phyloP scores from a whole-genome alignment of 441 rosid genomes.

The Erodium chrysanthum region DNA sequence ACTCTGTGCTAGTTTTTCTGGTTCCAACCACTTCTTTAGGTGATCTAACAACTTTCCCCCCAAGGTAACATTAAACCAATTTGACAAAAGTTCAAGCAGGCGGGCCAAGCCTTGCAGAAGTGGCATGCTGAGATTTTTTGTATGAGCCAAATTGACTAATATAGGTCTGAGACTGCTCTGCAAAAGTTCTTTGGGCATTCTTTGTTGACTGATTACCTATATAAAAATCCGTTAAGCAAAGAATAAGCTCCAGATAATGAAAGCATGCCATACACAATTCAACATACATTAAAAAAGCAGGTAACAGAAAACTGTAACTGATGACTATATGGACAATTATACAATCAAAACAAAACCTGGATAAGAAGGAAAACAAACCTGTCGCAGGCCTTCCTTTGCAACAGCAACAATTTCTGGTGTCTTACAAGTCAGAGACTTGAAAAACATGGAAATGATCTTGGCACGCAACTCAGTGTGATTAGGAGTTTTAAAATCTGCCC shows the following conservation, averaged over 20 bases:
- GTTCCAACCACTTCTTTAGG: conserved; percentile 98
- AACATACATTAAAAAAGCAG: not conserved
- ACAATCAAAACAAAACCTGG: not conserved
- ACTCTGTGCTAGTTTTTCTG: conserved; percentile 91
- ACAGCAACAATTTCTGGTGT: conserved; percentile 95
- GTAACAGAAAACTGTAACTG: not conserved
- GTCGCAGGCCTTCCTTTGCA: conserved; percentile 95
- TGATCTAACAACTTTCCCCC: conserved; percentile 97
- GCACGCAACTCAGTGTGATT: conserved; percentile 80
- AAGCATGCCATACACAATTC: not conserved
- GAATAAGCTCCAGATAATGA: conserved; percentile 6
- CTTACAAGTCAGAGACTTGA: conserved; percentile 86
- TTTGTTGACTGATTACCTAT: conserved; percentile 91
- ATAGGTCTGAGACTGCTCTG: conserved; percentile 99
- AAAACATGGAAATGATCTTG: conserved; percentile 96
- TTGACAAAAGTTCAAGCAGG: conserved; percentile 91
- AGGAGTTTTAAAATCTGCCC: conserved; percentile 88
- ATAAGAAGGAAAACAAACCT: conserved; percentile 43
- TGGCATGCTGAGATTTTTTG: conserved; percentile 97
- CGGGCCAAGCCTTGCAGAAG: conserved; percentile 97
- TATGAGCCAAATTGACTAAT: conserved; percentile 87
- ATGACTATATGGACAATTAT: not conserved
- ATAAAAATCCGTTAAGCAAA: conserved; percentile 10
- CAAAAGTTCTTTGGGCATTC: conserved; percentile 97
- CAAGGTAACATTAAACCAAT: conserved; percentile 96